Evolutionary conservation across 2,329 filamentous ascomycete genomes (phyloP), one percentile per base, ranked within the genome.

Genomic region (Alternaria angustiovoidea): DNA sequence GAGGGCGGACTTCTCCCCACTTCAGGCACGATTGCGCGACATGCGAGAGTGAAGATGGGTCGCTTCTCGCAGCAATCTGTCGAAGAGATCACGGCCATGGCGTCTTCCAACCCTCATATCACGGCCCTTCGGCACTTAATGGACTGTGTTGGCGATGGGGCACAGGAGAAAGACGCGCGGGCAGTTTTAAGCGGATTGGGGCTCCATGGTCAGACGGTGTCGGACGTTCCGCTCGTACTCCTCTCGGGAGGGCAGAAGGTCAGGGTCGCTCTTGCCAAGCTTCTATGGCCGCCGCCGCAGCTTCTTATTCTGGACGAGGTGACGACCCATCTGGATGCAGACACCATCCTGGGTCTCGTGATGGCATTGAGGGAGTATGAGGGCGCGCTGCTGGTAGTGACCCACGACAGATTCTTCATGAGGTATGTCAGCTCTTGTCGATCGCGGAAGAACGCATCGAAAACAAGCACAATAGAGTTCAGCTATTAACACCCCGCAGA

Each of bases 51-150:
- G 9, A 88, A 86, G 63, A 77, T 93, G 47, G 91, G 89, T 1
- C 92, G 93, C 72, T 95, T 94, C 78, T 91, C 91, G 4, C 92
- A 96, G 74, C 89, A 93, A 69, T 89, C 90, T 0, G 90, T 94
- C 5, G 90, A 94, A 66, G 83, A 84, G 6, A 82, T 95, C 6
- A 87, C 90, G 64, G 72, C 80, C 2, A 75, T 86, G 7, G 89
- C 87, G 0, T 75, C 74, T 1, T 81, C 85, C 5, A 78, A 82
- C 1, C 81, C 84, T 0, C 73, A 77, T 1, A 76, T 91, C 5
- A 93, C 91, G 0, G 89, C 91, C 0, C 82, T 95, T 1, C 77
- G 84, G 0, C 82, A 93, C 3, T 75, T 95, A 4, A 83, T 85
- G 46, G 79, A 82, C 22, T 85, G 89, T 52, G 82, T 83, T 1